These are phyloP conservation scores for Populus tomentosa DNA, from an alignment of 441 rosid genomes.

Conservation along the genomic window DNA sequence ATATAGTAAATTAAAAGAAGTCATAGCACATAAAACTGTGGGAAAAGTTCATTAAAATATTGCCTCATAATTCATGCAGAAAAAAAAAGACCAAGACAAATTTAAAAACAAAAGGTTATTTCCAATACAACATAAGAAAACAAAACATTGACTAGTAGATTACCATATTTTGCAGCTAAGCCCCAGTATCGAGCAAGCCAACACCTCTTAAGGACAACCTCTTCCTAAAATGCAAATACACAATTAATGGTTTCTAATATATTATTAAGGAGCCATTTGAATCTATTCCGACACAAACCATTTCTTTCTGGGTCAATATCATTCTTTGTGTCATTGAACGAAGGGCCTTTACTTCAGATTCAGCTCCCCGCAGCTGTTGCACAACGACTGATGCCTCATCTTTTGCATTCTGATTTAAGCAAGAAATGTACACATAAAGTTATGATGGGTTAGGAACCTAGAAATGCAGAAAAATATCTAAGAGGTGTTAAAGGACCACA, in stretches of 20 bases:
- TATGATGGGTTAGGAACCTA: slow-evolving; percentile 8
- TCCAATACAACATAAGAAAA: slow-evolving; percentile 9
- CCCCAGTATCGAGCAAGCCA: slow-evolving; percentile 99
- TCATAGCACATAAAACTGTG: background rate
- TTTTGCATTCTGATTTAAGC: slow-evolving; percentile 51
- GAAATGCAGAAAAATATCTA: background rate
- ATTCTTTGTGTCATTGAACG: slow-evolving; percentile 80
- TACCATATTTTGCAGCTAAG: slow-evolving; percentile 85
- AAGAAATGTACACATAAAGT: slow-evolving; percentile 19
- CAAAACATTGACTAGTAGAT: slow-evolving; percentile 1
- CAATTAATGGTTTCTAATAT: background rate
- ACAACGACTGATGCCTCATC: slow-evolving; percentile 52
- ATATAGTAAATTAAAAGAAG: background rate
- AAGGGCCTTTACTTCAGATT: slow-evolving; percentile 74
- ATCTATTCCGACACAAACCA: slow-evolving; percentile 47
- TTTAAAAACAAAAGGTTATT: background rate
- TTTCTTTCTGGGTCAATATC: slow-evolving; percentile 88
- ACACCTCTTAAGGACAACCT: slow-evolving; percentile 96
- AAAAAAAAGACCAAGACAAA: background rate
- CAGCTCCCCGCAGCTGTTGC: slow-evolving; percentile 70
- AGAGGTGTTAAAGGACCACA: background rate
- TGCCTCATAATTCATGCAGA: slow-evolving; percentile 8
- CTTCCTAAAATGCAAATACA: slow-evolving; percentile 54
- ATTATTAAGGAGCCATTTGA: slow-evolving; percentile 19
- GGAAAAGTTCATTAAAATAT: background rate